Conservation (phyloP, 345 rosid species). For the Euphorbia pulcherrima region DNA sequence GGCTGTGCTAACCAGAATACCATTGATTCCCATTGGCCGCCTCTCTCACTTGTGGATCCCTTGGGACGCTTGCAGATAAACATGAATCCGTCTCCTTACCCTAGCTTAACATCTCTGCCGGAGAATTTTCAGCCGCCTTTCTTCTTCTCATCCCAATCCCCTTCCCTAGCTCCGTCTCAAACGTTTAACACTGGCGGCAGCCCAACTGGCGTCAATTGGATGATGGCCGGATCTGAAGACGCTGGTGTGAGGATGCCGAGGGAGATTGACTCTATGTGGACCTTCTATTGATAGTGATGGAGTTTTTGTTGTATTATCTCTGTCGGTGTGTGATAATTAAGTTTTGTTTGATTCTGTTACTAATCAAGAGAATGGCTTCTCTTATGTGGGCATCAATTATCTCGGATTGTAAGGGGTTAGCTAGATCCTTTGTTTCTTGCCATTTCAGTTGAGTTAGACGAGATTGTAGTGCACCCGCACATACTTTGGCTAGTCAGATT, state of each 20-base stretch:
- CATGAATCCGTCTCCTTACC: too few relatives aligned
- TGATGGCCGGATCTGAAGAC: conserved; percentile 24
- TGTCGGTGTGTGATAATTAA: too few relatives aligned
- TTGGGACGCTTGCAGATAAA: conserved; percentile 28
- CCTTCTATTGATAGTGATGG: too few relatives aligned
- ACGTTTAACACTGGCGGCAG: conserved; percentile 15
- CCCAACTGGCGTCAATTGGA: conserved; percentile 41
- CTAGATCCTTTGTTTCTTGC: too few relatives aligned
- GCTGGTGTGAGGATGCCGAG: conserved; percentile 39
- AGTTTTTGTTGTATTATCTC: background rate
- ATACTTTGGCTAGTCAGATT: too few relatives aligned
- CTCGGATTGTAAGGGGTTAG: too few relatives aligned
- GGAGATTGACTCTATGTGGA: conserved; percentile 82
- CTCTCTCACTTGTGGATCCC: conserved; percentile 1
- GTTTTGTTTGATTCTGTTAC: too few relatives aligned
- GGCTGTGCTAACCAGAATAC: conserved; percentile 26
- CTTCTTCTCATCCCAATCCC: conserved; percentile 31
- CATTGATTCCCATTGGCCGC: conserved; percentile 23
- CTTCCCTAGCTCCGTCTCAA: conserved; percentile 30
- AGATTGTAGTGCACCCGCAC: too few relatives aligned
- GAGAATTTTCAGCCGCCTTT: conserved; percentile 64
- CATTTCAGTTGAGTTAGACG: too few relatives aligned
- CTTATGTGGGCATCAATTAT: too few relatives aligned
- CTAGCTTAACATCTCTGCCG: too few relatives aligned
- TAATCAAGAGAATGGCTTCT: too few relatives aligned